A percentile compares a stretch with the other conserved stretches of the same genome.
These are phyloP conservation scores for Pseudopithomyces maydicus DNA, from an alignment of 2,329 filamentous ascomycete species.

Conservation along the genomic window DNA sequence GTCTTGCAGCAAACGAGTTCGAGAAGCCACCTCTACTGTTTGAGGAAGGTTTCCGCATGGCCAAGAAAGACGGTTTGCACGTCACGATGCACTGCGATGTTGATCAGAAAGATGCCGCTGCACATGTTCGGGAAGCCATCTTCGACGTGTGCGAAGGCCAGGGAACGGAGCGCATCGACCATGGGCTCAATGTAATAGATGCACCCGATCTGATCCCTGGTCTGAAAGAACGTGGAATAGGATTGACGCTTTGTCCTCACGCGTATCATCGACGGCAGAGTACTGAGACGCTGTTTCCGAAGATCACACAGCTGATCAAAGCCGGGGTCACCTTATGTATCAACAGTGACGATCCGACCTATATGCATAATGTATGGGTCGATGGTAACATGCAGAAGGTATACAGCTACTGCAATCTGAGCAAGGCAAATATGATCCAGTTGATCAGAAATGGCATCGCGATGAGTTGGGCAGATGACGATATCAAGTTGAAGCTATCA, in stretches of 20 bases:
- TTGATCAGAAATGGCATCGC: conserved; percentile 51
- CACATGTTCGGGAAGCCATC: conserved; percentile 48
- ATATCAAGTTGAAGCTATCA: conserved; percentile 38
- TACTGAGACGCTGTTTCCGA: conserved; percentile 41
- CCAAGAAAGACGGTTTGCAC: conserved; percentile 52
- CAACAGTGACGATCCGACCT: conserved; percentile 56
- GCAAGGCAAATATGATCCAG: conserved; percentile 49
- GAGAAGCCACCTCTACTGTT: conserved; percentile 23
- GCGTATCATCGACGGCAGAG: conserved; percentile 49
- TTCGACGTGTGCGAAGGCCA: conserved; percentile 21
- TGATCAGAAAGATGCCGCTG: conserved; percentile 54
- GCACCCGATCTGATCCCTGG: conserved; percentile 37
- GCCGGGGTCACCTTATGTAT: conserved; percentile 53
- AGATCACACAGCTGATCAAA: conserved; percentile 51
- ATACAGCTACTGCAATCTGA: conserved; percentile 49
- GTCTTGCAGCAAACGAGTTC: conserved; percentile 55
- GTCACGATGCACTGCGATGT: conserved; percentile 60
- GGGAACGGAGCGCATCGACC: conserved; percentile 49
- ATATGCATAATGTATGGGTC: conserved; percentile 58
- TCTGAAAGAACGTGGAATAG: conserved; percentile 40
- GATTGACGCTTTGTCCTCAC: conserved; percentile 51
- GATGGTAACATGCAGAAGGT: conserved; percentile 54
- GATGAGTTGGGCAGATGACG: conserved; percentile 53
- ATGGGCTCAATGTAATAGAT: conserved; percentile 49
- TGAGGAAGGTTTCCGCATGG: not conserved